These are phyloP conservation scores for Passiflora organensis DNA, from an alignment of 345 rosid species.

Conservation along the genomic window DNA sequence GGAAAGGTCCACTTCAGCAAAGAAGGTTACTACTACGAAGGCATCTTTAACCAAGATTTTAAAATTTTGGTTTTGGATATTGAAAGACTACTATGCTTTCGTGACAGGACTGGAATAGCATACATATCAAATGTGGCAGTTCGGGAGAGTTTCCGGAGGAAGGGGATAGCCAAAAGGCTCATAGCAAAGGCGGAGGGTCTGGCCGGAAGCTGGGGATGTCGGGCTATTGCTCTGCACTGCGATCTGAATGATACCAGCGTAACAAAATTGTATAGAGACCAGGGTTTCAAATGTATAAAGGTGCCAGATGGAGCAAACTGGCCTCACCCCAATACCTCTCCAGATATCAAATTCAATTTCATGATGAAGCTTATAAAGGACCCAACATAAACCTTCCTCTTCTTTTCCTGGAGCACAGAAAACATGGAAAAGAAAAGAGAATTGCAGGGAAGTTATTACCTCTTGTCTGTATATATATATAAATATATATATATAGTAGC, in stretches of 20 bases:
- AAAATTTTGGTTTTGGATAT: too few relatives aligned
- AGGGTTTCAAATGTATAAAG: conserved; percentile 63
- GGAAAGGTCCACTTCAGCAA: conserved; percentile 70
- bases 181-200: conserved; percentile 77
- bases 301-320: conserved; percentile 80
- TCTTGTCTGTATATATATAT: too few relatives aligned
- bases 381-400: conserved; percentile 21
- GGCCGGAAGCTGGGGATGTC: conserved; percentile 85
- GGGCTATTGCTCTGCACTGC: conserved; percentile 76
- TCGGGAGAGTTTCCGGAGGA: conserved; percentile 60
- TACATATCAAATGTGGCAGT: conserved; percentile 93
- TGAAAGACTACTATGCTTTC: too few relatives aligned
- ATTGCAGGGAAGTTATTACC: too few relatives aligned
- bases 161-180: conserved; percentile 82
- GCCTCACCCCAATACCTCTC: conserved; percentile 71
- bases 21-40: too few relatives aligned
- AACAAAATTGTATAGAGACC: conserved; percentile 60
- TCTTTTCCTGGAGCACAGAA: too few relatives aligned
- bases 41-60: too few relatives aligned
- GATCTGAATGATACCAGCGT: conserved; percentile 71
- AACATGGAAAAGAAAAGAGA: background rate
- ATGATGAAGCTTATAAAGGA: conserved; percentile 85
- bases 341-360: conserved; percentile 58
- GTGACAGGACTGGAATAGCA: conserved; percentile 92
- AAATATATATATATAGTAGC: too few relatives aligned